Evolutionary conservation across 352 stramenopile genomes (phyloP).

Genomic region (Phytophthora constricta): DNA sequence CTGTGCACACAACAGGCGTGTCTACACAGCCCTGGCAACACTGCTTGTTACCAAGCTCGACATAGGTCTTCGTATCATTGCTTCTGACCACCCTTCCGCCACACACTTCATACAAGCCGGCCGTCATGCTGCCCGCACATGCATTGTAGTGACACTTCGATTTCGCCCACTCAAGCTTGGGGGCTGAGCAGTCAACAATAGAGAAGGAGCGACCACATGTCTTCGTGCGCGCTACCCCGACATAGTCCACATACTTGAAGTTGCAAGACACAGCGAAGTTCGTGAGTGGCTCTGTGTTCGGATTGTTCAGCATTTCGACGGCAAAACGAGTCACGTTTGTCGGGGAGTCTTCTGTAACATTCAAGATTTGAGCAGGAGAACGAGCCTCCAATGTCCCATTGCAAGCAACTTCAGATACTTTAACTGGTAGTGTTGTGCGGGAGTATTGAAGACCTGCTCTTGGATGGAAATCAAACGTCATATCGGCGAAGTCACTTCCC

Average conservation of each 20-base stretch:
- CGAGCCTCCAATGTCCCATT: constrained; percentile 39
- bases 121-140: constrained; percentile 32
- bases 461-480: constrained; percentile 69
- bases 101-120: constrained; percentile 60
- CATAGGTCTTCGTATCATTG: constrained; percentile 21
- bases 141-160: constrained; percentile 46
- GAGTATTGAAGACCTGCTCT: constrained; percentile 46
- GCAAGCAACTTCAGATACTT: constrained; percentile 52
- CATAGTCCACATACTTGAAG: constrained; percentile 55
- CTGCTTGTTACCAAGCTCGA: constrained; percentile 25
- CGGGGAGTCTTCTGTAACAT: constrained; percentile 30
- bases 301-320: constrained; percentile 55
- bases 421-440: constrained; percentile 37
- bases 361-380: constrained; percentile 42
- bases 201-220: constrained; percentile 50
- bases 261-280: constrained; percentile 54
- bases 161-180: constrained; percentile 53
- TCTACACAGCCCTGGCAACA: constrained; percentile 58
- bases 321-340: constrained; percentile 61
- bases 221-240: constrained; percentile 23
- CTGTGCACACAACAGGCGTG: constrained; percentile 34
- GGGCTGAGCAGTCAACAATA: constrained; percentile 63
- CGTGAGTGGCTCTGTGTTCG: constrained; percentile 43
- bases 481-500: constrained; percentile 66
- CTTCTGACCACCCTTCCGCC: constrained; percentile 45